Base-by-base conservation (phyloP, 148 eudicot genomes). In the Rhododendron molle region DNA sequence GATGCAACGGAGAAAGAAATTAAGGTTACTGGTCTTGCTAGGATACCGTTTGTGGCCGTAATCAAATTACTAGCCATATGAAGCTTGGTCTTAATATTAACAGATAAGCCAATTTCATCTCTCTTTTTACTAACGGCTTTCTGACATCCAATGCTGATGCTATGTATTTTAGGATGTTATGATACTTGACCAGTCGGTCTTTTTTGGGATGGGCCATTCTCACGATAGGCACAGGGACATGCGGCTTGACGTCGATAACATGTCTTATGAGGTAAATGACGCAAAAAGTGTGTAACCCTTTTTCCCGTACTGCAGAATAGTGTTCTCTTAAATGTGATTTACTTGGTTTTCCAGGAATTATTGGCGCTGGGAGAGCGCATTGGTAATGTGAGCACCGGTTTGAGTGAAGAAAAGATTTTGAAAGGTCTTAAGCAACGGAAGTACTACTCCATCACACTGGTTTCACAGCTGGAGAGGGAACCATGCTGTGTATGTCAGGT, bases 401-500 rank as follows among this genome's bases (percentile, higher is more conserved):
- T 94, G 89, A 92, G 81, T 36, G 98, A 93, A 76, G 99, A 95
- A 89, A 90, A 83, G 36, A 93, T 96, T 76, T 72, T 58, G 77
- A 88, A 74, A 9, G 84, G 73, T 85, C 76, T 96, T 92, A 96
- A 95, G 89, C 94, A 90, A 76, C 87, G 76, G 40, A 94, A 89
- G 83, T 92, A 91, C 88, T 65, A 87, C 38, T 81, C 87, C 46
- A 84, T 85, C 32, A 86, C 87, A 47, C 82, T 84, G 46, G 92
- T 88, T 54, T 88, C 89, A 65, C 88, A 88, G 50, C 84, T 32
- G 5, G 98, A 93, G 82, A 83, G 84, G 2, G 99, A 94, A 87
- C 99, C 98, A 15, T 97, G 99, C 88, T 93, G 98, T 84, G 86
- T 97, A 26, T 97, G 99, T 85, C 98, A 90, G 96, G 99, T 97